Evolutionary conservation across 2,329 filamentous ascomycete genomes (phyloP), one percentile per base, ranked within the genome.

Genomic region (Pseudogymnoascus destructans): DNA sequence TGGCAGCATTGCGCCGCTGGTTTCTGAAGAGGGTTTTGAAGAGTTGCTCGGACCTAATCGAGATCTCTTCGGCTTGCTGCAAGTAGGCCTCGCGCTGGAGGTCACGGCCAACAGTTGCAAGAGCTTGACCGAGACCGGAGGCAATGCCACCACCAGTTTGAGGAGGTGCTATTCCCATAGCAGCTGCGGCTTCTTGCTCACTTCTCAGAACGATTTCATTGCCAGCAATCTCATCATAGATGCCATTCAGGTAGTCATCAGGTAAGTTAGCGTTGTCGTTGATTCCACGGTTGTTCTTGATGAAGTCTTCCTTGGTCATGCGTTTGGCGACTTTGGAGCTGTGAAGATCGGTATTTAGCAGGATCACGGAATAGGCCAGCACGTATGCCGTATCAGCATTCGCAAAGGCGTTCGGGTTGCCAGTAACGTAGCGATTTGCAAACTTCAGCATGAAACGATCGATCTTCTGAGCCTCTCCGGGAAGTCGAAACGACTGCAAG

Each of bases 391-490:
- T 98, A 70, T 98, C 95, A 1, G 93, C 95, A 67, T 97, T 98
- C 33, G 93, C 93, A 71, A 95, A 98, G 1, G 93, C 92, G 68
- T 95, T 95, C 0, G 93, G 93, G 65, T 98, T 98, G 27, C 91
- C 91, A 61, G 85, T 86, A 57, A 95, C 87, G 70, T 98, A 98
- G 61, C 92, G 85, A 71, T 97, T 92, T 8, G 93, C 93, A 73
- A 97, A 98, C 71, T 98, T 98, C 64, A 98, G 76, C 93, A 98
- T 97, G 73, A 97, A 95, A 54, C 93, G 88, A 81, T 98, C 93
- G 64, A 98, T 98, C 75, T 98, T 98, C 70, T 98, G 93, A 0
- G 91, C 91, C 72, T 98, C 93, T 61, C 93, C 93, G 0, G 93
- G 93, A 11, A 98, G 76, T 62, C 93, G 86, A 76, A 98, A 98